These are phyloP conservation scores for Tinospora cordifolia DNA, from an alignment of 164 flowering plant genomes.

Conservation along the genomic window DNA sequence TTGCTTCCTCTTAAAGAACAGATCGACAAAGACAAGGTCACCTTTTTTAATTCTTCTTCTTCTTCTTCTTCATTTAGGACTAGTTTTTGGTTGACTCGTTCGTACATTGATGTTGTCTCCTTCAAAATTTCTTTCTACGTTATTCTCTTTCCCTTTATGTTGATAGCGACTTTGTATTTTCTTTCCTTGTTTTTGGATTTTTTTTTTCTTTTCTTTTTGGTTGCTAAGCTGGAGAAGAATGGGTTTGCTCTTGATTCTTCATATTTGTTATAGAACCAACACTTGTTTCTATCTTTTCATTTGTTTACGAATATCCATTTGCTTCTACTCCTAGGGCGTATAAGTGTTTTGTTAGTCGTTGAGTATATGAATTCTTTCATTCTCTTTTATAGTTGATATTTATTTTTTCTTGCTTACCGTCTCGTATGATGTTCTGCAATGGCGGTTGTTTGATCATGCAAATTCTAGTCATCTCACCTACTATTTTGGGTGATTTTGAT, in stretches of 20 bases:
- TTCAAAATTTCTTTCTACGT: too few relatives aligned
- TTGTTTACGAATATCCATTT: too few relatives aligned
- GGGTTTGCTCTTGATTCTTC: not conserved
- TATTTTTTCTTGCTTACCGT: too few relatives aligned
- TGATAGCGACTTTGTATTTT: not conserved
- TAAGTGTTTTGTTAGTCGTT: too few relatives aligned
- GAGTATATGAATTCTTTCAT: too few relatives aligned
- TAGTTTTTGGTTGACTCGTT: not conserved
- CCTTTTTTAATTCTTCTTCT: not conserved
- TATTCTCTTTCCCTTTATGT: not conserved
- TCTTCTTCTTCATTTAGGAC: not conserved
- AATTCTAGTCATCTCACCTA: too few relatives aligned
- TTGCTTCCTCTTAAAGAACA: conserved; percentile 48
- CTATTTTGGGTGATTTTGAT: not conserved
- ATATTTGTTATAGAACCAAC: not conserved
- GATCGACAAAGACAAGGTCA: conserved; percentile 41
- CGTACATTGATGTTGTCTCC: not conserved
- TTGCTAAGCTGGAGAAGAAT: not conserved
- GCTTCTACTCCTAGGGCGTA: too few relatives aligned
- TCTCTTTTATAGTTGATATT: too few relatives aligned
- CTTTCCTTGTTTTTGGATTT: not conserved
- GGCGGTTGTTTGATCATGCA: too few relatives aligned
- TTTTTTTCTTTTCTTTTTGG: too few relatives aligned
- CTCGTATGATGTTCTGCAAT: too few relatives aligned
- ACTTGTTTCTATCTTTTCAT: too few relatives aligned